Evolutionary conservation across 2,329 filamentous ascomycete species (phyloP), one percentile per base, ranked within the genome.

Genomic region (Claviceps sp.): DNA sequence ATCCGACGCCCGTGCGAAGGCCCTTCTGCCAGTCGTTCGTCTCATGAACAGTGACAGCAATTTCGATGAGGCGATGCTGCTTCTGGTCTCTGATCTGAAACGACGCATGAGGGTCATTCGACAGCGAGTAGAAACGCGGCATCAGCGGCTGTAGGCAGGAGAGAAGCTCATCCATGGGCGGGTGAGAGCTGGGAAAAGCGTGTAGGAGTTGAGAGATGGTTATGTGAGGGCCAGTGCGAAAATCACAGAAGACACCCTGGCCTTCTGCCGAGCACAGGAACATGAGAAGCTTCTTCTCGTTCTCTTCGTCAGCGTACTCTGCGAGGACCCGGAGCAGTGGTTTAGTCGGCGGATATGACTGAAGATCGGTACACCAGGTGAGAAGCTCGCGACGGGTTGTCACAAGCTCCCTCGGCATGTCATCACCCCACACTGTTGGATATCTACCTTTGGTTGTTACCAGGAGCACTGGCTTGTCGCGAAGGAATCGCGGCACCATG

Each of bases 381-480:
- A 98, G 74, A n/a, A 98, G 74, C 65, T 95, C 91, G 48, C 91
- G 79, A 47, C 91, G 82, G 0, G 90, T 97, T 3, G 91, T 95
- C 52, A 90, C 74, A n/a, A 98, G 74, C 64, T 93, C 84, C 52
- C 93, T 81, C 6, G 90, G 70, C 66, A 86, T 71, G 20, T 97
- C 91, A 2, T 95, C 88, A 43, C 91, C 93, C 93, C 93, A 98
- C 48, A 98, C 94, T 0, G 93, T 98, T 4, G 93, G 93, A 91
- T 91, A 98, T 48, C 93, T 79, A 37, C 91, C 91, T 54, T 76
- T 79, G 38, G 77, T 80, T 0, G 93, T 97, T 65, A 82, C 83
- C 59, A 97, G 71, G 17, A 85, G 73, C 17, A 95, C 78, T 14
- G 85, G 84, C 73, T 88, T 93, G 69, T 95, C 86, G 34, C 93